phyloP scores from a whole-genome alignment of 345 rosid species.

The Leavenworthia alabamica region DNA sequence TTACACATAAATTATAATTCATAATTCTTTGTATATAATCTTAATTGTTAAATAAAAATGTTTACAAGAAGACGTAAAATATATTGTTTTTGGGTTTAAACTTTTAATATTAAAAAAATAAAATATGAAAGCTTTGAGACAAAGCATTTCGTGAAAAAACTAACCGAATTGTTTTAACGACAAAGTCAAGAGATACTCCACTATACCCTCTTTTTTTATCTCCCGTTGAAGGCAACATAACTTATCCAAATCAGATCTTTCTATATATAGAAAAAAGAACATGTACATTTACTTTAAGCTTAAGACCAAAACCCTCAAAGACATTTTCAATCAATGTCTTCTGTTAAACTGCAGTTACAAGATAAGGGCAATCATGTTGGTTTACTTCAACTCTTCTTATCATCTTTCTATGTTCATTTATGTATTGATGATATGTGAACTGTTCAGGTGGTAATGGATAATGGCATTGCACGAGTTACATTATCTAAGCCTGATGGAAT shows the following conservation, averaged over 20 bases:
- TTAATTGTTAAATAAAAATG: neutral
- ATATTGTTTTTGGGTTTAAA: too few relatives aligned
- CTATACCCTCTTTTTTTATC: slow-evolving; percentile 21
- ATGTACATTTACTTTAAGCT: slow-evolving; percentile 16
- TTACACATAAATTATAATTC: neutral
- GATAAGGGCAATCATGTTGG: slow-evolving; percentile 32
- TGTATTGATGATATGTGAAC: slow-evolving; percentile 8
- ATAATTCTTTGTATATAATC: neutral
- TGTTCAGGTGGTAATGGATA: slow-evolving; percentile 73
- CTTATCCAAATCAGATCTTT: neutral
- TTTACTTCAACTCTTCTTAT: slow-evolving; percentile 5
- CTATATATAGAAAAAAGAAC: neutral
- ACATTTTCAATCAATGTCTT: slow-evolving; percentile 20
- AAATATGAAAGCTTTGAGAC: slow-evolving; percentile 9
- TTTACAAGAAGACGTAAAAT: slow-evolving; percentile 20
- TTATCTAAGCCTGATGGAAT: slow-evolving; percentile 75
- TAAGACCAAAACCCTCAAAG: neutral
- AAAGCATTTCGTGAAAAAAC: neutral
- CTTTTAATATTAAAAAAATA: too few relatives aligned
- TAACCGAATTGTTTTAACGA: slow-evolving; percentile 30
- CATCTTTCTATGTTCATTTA: neutral
- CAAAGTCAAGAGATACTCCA: slow-evolving; percentile 33
- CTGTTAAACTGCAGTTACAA: slow-evolving; percentile 16
- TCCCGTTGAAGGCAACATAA: slow-evolving; percentile 27
- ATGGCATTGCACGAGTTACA: slow-evolving; percentile 64